Evolutionary conservation across 805 yeast genomes (phyloP).

Genomic region (Barnettozyma siamensis): DNA sequence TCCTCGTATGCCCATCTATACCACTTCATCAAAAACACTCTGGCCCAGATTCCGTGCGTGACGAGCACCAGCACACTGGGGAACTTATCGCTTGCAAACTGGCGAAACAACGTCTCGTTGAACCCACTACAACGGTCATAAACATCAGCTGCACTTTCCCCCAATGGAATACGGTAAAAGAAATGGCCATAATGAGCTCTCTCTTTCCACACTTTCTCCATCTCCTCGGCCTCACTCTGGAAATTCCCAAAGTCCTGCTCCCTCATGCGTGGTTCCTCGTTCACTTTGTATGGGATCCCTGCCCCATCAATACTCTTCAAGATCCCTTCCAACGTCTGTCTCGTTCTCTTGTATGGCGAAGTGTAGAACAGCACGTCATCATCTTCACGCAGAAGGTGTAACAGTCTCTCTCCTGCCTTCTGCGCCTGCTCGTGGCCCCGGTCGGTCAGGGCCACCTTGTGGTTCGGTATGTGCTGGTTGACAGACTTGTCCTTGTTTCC

Average conservation of each 20-base stretch:
- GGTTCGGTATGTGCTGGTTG: conserved; percentile 75
- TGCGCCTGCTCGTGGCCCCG: conserved; percentile 63
- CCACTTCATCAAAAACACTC: conserved; percentile 94
- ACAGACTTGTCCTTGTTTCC: conserved; percentile 83
- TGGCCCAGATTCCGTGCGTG: conserved; percentile 91
- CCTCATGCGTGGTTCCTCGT: conserved; percentile 87
- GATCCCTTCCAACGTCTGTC: conserved; percentile 76
- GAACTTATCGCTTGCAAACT: conserved; percentile 61
- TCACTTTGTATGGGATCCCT: conserved; percentile 45
- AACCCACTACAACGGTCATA: conserved; percentile 88
- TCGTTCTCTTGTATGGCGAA: conserved; percentile 79
- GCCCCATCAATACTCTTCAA: conserved; percentile 45
- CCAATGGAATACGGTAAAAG: conserved; percentile 86
- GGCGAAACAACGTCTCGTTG: conserved; percentile 80
- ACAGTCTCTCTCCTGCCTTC: conserved; percentile 51
- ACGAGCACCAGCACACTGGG: conserved; percentile 82
- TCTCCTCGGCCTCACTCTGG: conserved; percentile 68
- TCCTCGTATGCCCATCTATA: conserved; percentile 88
- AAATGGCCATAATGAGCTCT: conserved; percentile 84
- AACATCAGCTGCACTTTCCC: conserved; percentile 95
- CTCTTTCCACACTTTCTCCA: conserved; percentile 79
- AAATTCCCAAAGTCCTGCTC: conserved; percentile 96
- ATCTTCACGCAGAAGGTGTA: conserved; percentile 37
- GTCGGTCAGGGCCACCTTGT: conserved; percentile 65
- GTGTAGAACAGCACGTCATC: conserved; percentile 72